Conservation (phyloP, 169 alveolate species). For the Cryptosporidium ryanae region DNA sequence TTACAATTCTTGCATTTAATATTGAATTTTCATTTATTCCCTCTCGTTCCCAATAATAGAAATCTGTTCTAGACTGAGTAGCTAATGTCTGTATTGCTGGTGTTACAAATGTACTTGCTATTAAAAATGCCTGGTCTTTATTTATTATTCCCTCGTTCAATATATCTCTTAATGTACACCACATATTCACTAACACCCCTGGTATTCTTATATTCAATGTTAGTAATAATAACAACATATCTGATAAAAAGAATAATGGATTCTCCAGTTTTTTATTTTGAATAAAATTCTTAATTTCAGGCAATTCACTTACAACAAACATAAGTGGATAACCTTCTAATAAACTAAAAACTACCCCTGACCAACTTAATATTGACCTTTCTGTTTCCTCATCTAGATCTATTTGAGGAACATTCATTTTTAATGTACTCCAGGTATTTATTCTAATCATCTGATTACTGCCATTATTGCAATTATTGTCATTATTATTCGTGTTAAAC, state of each 20-base stretch:
- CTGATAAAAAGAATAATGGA: constrained; percentile 53
- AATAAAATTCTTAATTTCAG: constrained; percentile 13
- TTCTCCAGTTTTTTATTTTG: constrained; percentile 22
- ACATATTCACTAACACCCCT: constrained; percentile 53
- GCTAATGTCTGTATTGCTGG: constrained; percentile 65
- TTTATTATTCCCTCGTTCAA: constrained; percentile 58
- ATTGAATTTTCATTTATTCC: constrained; percentile 54
- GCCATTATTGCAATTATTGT: not conserved
- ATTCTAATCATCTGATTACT: constrained; percentile 49
- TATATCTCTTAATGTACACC: constrained; percentile 70
- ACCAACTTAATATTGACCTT: constrained; percentile 68
- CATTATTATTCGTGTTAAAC: not conserved
- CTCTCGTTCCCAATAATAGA: constrained; percentile 49
- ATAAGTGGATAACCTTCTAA: constrained; percentile 53
- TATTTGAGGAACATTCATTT: constrained; percentile 66
- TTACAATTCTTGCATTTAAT: constrained; percentile 33
- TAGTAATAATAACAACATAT: constrained; percentile 31
- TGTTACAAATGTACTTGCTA: constrained; percentile 48
- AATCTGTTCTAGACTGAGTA: constrained; percentile 60
- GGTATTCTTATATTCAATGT: constrained; percentile 53
- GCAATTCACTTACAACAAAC: constrained; percentile 26
- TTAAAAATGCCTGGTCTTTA: constrained; percentile 37
- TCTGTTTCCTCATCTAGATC: constrained; percentile 70
- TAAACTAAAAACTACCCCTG: constrained; percentile 61
- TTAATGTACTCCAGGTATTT: constrained; percentile 67